These are phyloP conservation scores for Pinus albicaulis DNA, from an alignment of 75 land plant species.

Conservation along the genomic window DNA sequence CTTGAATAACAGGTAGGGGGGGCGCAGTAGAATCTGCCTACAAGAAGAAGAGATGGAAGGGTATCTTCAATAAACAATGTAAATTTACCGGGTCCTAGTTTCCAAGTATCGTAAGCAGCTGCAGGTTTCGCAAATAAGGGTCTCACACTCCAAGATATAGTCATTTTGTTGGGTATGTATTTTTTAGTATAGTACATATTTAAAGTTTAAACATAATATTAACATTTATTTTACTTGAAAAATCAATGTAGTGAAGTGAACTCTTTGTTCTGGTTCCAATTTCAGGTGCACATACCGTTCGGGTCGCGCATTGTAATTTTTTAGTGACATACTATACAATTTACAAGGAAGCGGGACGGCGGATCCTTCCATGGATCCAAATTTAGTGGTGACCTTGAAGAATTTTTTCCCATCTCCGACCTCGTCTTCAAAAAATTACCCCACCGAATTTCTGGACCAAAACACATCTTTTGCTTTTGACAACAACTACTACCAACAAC, in stretches of 20 bases:
- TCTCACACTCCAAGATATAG: conserved; percentile 13
- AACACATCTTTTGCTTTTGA: conserved; percentile 47
- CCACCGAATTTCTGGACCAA: conserved; percentile 28
- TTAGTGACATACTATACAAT: conserved; percentile 63
- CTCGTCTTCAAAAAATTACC: not conserved
- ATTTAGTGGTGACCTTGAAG: conserved; percentile 22
- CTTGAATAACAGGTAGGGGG: conserved; percentile 16
- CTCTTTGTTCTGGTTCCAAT: too few species aligned
- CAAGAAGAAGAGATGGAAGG: conserved; percentile 17
- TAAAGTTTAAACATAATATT: too few species aligned
- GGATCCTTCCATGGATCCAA: conserved; percentile 56
- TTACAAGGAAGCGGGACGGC: conserved; percentile 49
- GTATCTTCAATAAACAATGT: not conserved
- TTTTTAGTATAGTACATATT: too few species aligned
- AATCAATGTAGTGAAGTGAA: too few species aligned
- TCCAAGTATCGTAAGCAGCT: not conserved
- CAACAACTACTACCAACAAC: conserved; percentile 42
- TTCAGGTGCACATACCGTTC: conserved; percentile 74
- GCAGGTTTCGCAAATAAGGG: conserved; percentile 1
- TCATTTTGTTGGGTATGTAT: conserved; percentile 11
- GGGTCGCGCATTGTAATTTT: conserved; percentile 60
- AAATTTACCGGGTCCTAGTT: not conserved
- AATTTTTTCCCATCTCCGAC: conserved; percentile 31
- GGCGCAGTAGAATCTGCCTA: conserved; percentile 13
- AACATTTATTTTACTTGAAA: too few species aligned